Conservation (phyloP, 495 filamentous ascomycete species). For the Penicillium samsonianum region DNA sequence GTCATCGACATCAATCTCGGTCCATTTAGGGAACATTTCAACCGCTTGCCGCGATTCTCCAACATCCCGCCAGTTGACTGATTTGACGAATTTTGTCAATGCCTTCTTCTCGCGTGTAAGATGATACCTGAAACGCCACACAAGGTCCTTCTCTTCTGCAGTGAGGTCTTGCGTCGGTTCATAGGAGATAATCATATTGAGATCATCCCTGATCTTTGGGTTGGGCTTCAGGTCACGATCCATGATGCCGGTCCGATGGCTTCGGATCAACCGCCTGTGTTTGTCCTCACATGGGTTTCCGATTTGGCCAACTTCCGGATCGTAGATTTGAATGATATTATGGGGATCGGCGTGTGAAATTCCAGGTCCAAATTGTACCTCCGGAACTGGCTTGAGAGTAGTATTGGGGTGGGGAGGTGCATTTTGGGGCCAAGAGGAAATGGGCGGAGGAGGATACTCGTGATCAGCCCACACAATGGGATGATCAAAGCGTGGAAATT, state of each 20-base stretch:
- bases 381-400: conserved; percentile 72
- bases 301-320: conserved; percentile 82
- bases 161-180: conserved; percentile 86
- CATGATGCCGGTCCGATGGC: conserved; percentile 87
- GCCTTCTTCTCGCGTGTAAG: conserved; percentile 90
- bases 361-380: conserved; percentile 80
- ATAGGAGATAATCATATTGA: conserved; percentile 89
- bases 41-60: conserved; percentile 85
- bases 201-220: conserved; percentile 90
- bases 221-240: conserved; percentile 95
- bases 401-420: conserved; percentile 64
- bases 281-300: conserved; percentile 97
- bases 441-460: conserved; percentile 81
- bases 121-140: conserved; percentile 97
- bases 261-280: conserved; percentile 86
- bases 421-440: conserved; percentile 68
- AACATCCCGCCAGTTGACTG: conserved; percentile 88
- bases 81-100: conserved; percentile 96
- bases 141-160: conserved; percentile 87
- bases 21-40: conserved; percentile 90
- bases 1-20: conserved; percentile 95
- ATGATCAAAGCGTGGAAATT: conserved; percentile 93
- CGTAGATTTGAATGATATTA: conserved; percentile 78
- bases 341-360: conserved; percentile 63
- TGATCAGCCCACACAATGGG: conserved; percentile 93